Evolutionary conservation across 2,329 filamentous ascomycete genomes (phyloP).

Genomic region (Dothistroma septosporum): DNA sequence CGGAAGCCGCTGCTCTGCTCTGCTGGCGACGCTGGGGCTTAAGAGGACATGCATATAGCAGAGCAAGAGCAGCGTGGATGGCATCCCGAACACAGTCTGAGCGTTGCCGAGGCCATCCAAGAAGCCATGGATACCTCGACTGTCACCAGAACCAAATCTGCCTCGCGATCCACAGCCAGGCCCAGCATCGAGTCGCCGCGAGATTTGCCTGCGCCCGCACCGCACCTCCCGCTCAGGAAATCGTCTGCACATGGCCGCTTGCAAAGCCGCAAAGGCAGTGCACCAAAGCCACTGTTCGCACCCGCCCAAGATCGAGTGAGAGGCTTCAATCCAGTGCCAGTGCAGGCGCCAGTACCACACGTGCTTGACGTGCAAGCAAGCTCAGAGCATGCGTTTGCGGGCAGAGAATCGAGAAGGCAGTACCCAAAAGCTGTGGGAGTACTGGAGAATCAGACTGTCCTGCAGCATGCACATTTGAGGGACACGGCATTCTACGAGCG

Average conservation of each 20-base stretch:
- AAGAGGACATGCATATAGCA: slow-evolving; percentile 11
- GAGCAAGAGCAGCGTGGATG: slow-evolving; percentile 16
- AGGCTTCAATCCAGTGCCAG: slow-evolving; percentile 32
- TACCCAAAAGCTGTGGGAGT: slow-evolving; percentile 30
- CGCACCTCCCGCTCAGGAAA: slow-evolving; percentile 41
- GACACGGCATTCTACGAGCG: neutral
- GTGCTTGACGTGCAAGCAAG: slow-evolving; percentile 32
- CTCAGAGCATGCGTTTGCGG: slow-evolving; percentile 35
- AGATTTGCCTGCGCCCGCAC: slow-evolving; percentile 48
- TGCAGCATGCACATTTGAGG: slow-evolving; percentile 17
- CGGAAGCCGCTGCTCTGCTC: neutral
- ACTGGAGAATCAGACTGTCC: slow-evolving; percentile 19
- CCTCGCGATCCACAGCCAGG: slow-evolving; percentile 2
- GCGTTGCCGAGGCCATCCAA: slow-evolving; percentile 25
- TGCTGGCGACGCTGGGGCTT: neutral
- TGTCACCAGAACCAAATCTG: slow-evolving; percentile 7
- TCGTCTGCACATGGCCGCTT: slow-evolving; percentile 38
- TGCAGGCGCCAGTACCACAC: slow-evolving; percentile 26
- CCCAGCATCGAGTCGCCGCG: slow-evolving; percentile 65
- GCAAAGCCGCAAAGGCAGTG: slow-evolving; percentile 26
- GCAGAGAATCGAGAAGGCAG: slow-evolving; percentile 25
- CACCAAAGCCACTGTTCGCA: slow-evolving; percentile 30
- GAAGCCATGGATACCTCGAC: slow-evolving; percentile 24
- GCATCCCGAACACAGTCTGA: slow-evolving; percentile 19
- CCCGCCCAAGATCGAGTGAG: slow-evolving; percentile 23